Base-by-base conservation (phyloP, 2,329 filamentous ascomycete species). In the Domatiomyces catenatus region DNA sequence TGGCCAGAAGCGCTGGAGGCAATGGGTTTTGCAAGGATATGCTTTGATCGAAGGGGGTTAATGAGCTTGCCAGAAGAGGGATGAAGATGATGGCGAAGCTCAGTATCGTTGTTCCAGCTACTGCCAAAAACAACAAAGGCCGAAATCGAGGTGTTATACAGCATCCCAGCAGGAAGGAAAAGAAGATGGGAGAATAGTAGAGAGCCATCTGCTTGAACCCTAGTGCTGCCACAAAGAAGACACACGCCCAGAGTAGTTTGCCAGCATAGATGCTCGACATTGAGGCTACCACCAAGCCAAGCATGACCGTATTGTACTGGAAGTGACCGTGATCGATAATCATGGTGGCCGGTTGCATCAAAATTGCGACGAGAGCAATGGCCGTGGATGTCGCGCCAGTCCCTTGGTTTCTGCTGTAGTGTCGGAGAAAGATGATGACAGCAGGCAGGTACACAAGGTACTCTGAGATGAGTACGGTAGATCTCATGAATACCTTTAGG, bases 181-280 rank as follows among this genome's bases (percentile, higher is more conserved):
- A 96, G 51, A 96, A 82, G 18, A 83, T 82, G 12, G 93, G 89
- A 2, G 93, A 88, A 67, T 95, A 98, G 70, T 96, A 98, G 15
- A 98, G 75, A 1, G 90, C 90, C 93, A 98, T 98, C 67, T 98
- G 92, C 72, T 98, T 98, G 74, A 96, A 98, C 5, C 87, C 87
- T n/a, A 98, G 73, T 2, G 90, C 86, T 15, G 79, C 80, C 5
- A 98, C 92, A 60, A 98, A 98, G 71, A 94, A 94, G 52, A 94
- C 78, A 55, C 86, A 88, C 22, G 86, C 80, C 88, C 90, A 95
- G 54, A 93, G 76, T 60, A 83, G 83, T 47, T 88, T 79, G 3
- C 86, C 86, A 2, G 88, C 87, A 48, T 94, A 67, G 69, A 96
- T 84, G 65, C 85, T 92, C 43, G 90, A 92, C 71, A 95, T 80